These are phyloP conservation scores for Noccaea bulbosa DNA, from an alignment of 345 rosid genomes.

Conservation along the genomic window DNA sequence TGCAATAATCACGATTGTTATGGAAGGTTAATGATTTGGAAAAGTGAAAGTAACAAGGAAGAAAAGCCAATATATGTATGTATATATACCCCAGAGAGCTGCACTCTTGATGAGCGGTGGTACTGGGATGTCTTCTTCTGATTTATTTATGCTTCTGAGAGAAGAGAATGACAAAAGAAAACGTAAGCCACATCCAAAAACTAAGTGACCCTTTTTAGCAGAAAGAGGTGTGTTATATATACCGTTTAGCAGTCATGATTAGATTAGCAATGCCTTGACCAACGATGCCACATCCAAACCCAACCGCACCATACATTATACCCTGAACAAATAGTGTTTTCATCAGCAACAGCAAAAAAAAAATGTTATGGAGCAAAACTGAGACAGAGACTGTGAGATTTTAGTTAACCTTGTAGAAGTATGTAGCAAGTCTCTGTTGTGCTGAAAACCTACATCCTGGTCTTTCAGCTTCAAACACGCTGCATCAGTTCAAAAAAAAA, in stretches of 20 bases:
- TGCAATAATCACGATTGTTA: constrained; percentile 36
- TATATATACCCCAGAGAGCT: constrained; percentile 76
- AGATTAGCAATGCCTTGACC: constrained; percentile 96
- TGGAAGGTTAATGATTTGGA: background rate
- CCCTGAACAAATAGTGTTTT: constrained; percentile 54
- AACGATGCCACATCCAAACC: constrained; percentile 87
- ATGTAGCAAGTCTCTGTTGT: constrained; percentile 73
- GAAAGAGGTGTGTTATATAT: constrained; percentile 22
- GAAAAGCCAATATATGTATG: too few species aligned
- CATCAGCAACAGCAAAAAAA: background rate
- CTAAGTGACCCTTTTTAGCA: background rate
- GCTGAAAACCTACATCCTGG: constrained; percentile 75
- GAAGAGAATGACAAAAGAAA: background rate
- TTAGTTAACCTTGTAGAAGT: constrained; percentile 69
- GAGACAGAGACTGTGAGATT: background rate
- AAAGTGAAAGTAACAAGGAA: background rate
- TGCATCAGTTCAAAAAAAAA: constrained; percentile 40
- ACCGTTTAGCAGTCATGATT: constrained; percentile 95
- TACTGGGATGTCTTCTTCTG: constrained; percentile 83
- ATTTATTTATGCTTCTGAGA: constrained; percentile 71
- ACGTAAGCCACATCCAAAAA: constrained; percentile 27
- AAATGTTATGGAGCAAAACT: background rate
- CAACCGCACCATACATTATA: constrained; percentile 79
- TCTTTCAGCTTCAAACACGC: constrained; percentile 87
- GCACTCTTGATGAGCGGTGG: constrained; percentile 94